Conservation (phyloP, 441 rosid species). For the Rhodomyrtus psidioides region DNA sequence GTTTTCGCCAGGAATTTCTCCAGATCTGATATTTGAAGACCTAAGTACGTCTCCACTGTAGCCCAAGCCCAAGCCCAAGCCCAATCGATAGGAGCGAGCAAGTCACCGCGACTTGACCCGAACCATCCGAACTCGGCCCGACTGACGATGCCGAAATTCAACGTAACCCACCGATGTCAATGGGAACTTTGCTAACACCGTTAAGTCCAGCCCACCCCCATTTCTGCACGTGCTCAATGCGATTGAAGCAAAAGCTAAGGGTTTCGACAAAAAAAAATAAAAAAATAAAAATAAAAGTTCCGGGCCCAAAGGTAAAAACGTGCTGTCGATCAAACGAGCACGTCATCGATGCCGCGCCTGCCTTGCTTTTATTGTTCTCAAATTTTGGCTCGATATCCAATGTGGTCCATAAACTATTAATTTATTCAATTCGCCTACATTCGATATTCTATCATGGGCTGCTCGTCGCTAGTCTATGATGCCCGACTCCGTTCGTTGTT, state of each 20-base stretch:
- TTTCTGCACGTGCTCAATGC: not conserved
- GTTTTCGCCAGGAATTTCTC: not conserved
- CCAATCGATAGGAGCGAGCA: not conserved
- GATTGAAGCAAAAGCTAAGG: accelerated
- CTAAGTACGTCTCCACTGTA: not conserved
- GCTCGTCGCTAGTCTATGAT: too few relatives aligned
- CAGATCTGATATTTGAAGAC: not conserved
- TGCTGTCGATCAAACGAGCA: too few relatives aligned
- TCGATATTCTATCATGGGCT: too few relatives aligned
- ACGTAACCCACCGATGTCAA: accelerated
- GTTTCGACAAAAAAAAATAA: too few relatives aligned
- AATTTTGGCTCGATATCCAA: too few relatives aligned
- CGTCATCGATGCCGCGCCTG: too few relatives aligned
- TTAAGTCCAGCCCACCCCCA: not conserved
- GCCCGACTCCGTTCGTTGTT: too few relatives aligned
- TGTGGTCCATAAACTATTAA: too few relatives aligned
- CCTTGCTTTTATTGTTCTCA: too few relatives aligned
- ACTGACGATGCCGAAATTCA: accelerated
- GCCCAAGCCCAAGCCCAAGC: not conserved
- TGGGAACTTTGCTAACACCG: not conserved
- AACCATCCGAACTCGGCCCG: not conserved
- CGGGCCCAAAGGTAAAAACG: too few relatives aligned
- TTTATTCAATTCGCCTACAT: too few relatives aligned
- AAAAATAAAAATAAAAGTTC: too few relatives aligned
- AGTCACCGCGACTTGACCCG: not conserved